Percentiles rank a stretch among this genome's conserved stretches.
These are phyloP conservation scores for Schwanniomyces occidentalis DNA, from an alignment of 805 yeast species.

Conservation along the genomic window DNA sequence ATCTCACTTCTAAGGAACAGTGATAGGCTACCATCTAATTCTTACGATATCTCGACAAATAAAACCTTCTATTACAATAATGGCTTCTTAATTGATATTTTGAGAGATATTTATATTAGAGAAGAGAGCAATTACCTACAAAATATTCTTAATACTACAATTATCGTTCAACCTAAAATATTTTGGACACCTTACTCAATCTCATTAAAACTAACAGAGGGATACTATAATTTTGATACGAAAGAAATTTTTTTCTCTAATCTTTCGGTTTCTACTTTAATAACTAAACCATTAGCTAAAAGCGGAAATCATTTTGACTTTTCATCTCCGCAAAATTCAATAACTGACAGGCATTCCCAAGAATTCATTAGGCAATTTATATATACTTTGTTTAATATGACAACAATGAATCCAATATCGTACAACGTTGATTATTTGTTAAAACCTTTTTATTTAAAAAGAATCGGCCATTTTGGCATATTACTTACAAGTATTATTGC, in stretches of 20 bases:
- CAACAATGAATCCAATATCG: constrained; percentile 12
- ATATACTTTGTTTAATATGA: constrained; percentile 15
- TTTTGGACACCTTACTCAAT: constrained; percentile 7
- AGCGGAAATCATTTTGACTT: neutral
- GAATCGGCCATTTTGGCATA: constrained; percentile 14
- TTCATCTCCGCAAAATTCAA: neutral
- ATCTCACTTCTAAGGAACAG: constrained; percentile 2
- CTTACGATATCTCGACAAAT: constrained; percentile 1
- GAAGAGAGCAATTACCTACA: constrained; percentile 18
- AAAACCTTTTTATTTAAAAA: constrained; percentile 4
- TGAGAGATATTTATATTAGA: constrained; percentile 19
- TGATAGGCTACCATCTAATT: constrained; percentile 3
- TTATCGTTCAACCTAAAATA: constrained; percentile 18
- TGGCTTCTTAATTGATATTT: constrained; percentile 6
- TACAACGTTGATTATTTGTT: constrained; percentile 9
- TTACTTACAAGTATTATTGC: neutral
- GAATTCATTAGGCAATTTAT: constrained; percentile 9
- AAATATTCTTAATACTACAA: constrained; percentile 14
- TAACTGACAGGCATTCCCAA: neutral
- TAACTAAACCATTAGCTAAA: neutral
- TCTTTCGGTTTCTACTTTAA: constrained; percentile 1
- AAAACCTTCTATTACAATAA: constrained; percentile 3
- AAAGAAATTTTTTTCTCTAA: neutral
- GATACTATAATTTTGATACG: constrained; percentile 9
- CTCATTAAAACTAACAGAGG: constrained; percentile 11